Evolutionary conservation across 331 rosid genomes (phyloP), one percentile per base, ranked within the genome.

Genomic region (Prunus yedoensis): DNA sequence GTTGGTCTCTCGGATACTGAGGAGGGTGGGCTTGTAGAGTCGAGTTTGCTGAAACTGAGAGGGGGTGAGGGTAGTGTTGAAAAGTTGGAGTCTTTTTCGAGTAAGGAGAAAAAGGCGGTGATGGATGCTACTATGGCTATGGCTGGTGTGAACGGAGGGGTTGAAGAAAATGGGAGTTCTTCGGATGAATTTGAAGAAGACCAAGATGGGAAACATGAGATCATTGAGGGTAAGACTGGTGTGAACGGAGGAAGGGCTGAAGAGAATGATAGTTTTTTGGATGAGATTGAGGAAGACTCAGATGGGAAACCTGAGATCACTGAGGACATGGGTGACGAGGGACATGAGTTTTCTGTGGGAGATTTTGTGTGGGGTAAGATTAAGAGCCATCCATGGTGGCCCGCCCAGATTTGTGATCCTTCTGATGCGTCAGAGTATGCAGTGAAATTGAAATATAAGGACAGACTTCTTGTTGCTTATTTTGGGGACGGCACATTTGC

Each of bases 321-420:
- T 28, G 89, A 85, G 38, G 82, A 52, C 28, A 16, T 68, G 65
- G 71, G 58, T 57, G 82, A 78, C 58, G 89, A 71, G 30, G 86
- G 67, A 4, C 57, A 66, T 76, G 78, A n/a, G 23, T 85, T 85
- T 70, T 70, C 75, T 8, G 85, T 88, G 18, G 96, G 96, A 16
- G 95, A 89, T 81, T 93, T 86, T 74, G 93, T 93, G 62, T 93
- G 96, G 98, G 93, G 96, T 16, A 87, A 93, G 81, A 83, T 89
- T 51, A 87, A 83, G 89, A 86, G 89, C 76, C 88, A 89, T 62
- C 90, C 90, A 4, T 93, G 95, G 93, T 93, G 98, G 96, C 95
- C 95, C 10, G 95, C 96, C 27, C 90, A 81, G 79, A 74, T 89
- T 77, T 90, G 84, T 25, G 86, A 90, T 46, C 90, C 94, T 1